A percentile compares a stretch with the other conserved stretches of the same genome.
Conservation (phyloP, 2,329 filamentous ascomycete species). For the Cercospora janseana region DNA sequence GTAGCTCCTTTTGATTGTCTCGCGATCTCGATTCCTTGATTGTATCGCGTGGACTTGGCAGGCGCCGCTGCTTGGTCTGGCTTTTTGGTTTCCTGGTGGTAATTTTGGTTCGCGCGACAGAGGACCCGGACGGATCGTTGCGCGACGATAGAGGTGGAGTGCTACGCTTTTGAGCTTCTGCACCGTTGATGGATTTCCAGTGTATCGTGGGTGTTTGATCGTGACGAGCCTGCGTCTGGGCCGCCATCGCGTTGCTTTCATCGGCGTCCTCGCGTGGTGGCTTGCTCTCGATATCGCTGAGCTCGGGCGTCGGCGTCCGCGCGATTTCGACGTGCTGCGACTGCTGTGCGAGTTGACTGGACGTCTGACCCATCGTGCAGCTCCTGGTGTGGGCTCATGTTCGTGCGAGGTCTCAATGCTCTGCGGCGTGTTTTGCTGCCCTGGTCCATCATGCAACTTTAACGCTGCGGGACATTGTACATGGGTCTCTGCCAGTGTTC, state of each 20-base stretch:
- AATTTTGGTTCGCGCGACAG: neutral
- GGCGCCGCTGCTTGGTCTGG: slow-evolving; percentile 5
- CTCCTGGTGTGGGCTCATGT: neutral
- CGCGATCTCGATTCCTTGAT: neutral
- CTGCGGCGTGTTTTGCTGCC: neutral
- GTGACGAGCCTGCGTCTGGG: slow-evolving; percentile 1
- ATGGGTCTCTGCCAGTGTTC: neutral
- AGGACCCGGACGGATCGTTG: neutral
- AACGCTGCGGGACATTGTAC: slow-evolving; percentile 5
- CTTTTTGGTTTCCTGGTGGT: slow-evolving; percentile 7
- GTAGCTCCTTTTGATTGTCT: slow-evolving; percentile 4
- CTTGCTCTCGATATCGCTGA: slow-evolving; percentile 7
- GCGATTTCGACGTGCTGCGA: slow-evolving; percentile 12
- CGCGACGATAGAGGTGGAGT: neutral
- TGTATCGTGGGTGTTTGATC: slow-evolving; percentile 1
- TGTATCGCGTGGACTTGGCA: neutral
- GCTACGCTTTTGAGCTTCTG: neutral
- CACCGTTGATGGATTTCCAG: slow-evolving; percentile 9
- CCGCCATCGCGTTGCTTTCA: neutral
- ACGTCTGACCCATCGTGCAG: slow-evolving; percentile 19
- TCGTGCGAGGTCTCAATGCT: neutral
- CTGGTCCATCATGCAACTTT: slow-evolving; percentile 12
- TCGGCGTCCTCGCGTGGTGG: neutral
- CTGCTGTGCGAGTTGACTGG: slow-evolving; percentile 17
- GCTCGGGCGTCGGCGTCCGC: slow-evolving; percentile 9